Evolutionary conservation across 331 rosid genomes (phyloP).

Genomic region (Arachis monticola): DNA sequence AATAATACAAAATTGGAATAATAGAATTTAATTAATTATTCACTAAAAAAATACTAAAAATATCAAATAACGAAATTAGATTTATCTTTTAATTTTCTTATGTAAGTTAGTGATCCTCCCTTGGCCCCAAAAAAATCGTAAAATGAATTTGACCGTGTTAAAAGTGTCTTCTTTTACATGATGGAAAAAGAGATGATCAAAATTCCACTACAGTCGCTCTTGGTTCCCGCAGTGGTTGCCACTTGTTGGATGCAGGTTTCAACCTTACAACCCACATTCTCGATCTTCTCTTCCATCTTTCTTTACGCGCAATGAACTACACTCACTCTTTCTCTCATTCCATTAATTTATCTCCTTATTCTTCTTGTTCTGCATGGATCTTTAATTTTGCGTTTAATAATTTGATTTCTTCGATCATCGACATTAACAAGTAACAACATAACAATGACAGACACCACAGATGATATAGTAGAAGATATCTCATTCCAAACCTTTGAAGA

Average conservation of each 20-base stretch:
- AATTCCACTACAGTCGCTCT: slow-evolving; percentile 21
- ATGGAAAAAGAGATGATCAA: background rate
- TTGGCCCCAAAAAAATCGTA: no score
- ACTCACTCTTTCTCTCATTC: background rate
- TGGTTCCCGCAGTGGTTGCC: slow-evolving; percentile 44
- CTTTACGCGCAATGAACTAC: background rate
- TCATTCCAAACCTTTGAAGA: slow-evolving; percentile 87
- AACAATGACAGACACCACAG: slow-evolving; percentile 86
- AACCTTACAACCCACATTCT: background rate
- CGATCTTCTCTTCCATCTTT: background rate
- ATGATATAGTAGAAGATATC: slow-evolving; percentile 89
- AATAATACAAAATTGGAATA: no score
- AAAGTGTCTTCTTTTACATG: background rate
- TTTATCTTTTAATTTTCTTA: no score
- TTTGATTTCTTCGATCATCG: background rate
- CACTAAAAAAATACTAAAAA: no score
- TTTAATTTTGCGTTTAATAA: background rate
- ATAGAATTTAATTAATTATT: no score
- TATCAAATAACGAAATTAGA: no score
- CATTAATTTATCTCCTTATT: background rate
- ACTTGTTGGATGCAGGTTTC: slow-evolving; percentile 44
- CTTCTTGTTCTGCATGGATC: no score
- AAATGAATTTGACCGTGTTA: slow-evolving; percentile 7
- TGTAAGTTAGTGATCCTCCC: no score
- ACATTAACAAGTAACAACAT: background rate